Evolutionary conservation across 768 basidiomycete species (phyloP).

Genomic region (Naganishia vaughanmartiniae): DNA sequence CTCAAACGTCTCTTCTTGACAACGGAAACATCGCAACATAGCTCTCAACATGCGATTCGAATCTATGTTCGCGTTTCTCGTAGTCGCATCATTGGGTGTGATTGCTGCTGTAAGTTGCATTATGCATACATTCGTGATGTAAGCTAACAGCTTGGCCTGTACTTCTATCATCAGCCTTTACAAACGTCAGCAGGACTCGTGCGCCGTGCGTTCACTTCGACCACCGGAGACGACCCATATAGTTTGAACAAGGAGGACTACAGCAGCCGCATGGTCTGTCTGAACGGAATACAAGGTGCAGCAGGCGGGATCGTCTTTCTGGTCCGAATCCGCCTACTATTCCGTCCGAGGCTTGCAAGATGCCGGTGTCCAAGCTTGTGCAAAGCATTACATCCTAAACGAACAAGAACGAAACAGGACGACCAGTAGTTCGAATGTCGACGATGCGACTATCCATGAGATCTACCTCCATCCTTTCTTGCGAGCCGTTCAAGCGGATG

Average conservation of each 20-base stretch:
- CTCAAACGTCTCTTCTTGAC: not conserved
- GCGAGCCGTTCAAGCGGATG: constrained; percentile 64
- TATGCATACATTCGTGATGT: not conserved
- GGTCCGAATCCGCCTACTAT: constrained; percentile 64
- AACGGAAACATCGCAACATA: not conserved
- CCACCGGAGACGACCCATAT: constrained; percentile 32
- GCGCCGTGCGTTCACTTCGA: constrained; percentile 16
- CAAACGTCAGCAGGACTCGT: not conserved
- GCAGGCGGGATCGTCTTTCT: constrained; percentile 43
- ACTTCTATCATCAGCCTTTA: not conserved
- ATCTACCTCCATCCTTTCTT: constrained; percentile 52
- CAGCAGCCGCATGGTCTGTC: constrained; percentile 38
- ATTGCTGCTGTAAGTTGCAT: not conserved
- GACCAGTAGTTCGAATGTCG: constrained; percentile 62
- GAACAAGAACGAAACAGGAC: constrained; percentile 55
- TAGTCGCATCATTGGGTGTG: not conserved
- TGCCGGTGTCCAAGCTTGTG: constrained; percentile 68
- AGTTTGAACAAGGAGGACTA: constrained; percentile 31
- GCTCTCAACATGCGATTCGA: not conserved
- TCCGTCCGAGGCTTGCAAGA: constrained; percentile 78
- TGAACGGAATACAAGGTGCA: constrained; percentile 36
- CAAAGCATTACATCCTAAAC: constrained; percentile 51
- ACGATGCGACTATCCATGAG: constrained; percentile 71
- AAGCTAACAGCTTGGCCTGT: not conserved
- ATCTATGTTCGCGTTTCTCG: not conserved